Base-by-base conservation (phyloP, 2,329 filamentous ascomycete genomes). In the Colletotrichum magnum region DNA sequence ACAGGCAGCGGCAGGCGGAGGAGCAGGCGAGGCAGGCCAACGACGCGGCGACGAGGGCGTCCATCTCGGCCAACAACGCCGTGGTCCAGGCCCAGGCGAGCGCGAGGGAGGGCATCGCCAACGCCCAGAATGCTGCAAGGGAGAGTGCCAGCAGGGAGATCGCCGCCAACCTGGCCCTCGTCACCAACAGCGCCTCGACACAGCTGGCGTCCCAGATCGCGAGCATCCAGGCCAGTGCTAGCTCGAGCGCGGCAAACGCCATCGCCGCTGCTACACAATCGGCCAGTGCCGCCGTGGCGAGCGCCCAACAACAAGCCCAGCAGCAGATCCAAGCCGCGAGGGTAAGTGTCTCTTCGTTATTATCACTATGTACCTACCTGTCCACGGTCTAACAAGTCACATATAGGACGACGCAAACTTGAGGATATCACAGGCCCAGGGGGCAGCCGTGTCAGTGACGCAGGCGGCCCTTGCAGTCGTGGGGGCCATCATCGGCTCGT, bases 381-480 rank as follows among this genome's bases (percentile, higher is more conserved):
- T 32, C 10, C 7, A 13, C 15, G 21, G 1, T 6, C 52, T 36
- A 36, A 58, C 32, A 51, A 50, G 5, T 50, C 54, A 12, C n/a
- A 13, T 4, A 21, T 50, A 72, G 71, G 41, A 56, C 6, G 74
- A 80, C n/a, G 79, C 79, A 6, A 74, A 73, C 36, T 63, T 63
- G 3, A 75, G 78, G 47, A 74, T 80, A 16, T 72, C 76, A 18
- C 74, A 77, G 16, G 78, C 81, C 0, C 80, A 82, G 59, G 79
- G 76, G 18, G 74, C 79, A 4, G 80, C 81, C 3, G 77, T 83
- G 2, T 82, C 81, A 3, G 79, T 79, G 16, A 83, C 81, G 0
- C 81, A 84, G 74, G 78, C 78, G 0, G 81, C 82, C 0, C 68
- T 84, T 5, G 82, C 81, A 10, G 79, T 85, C 18, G 79, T 83